Evolutionary conservation across 2,329 filamentous ascomycete genomes (phyloP).

Genomic region (Ascochyta viciae-villosae): DNA sequence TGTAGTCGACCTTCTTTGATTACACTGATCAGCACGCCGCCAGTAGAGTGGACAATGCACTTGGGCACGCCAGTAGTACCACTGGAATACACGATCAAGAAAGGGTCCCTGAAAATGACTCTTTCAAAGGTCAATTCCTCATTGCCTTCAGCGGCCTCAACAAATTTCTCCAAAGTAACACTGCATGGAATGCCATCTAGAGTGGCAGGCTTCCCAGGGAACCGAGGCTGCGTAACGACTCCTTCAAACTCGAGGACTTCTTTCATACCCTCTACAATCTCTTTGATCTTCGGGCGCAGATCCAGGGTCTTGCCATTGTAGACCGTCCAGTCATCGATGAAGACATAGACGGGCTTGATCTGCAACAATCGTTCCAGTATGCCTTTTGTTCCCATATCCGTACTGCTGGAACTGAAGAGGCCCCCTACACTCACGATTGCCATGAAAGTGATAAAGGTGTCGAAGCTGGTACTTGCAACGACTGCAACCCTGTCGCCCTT

Average conservation of each 20-base stretch:
- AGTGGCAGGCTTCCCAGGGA: constrained; percentile 63
- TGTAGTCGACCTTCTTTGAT: constrained; percentile 68
- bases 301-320: constrained; percentile 82
- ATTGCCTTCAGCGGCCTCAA: constrained; percentile 48
- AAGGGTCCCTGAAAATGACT: constrained; percentile 75
- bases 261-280: constrained; percentile 69
- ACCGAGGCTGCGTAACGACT: constrained; percentile 71
- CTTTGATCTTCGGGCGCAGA: constrained; percentile 73
- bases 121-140: constrained; percentile 62
- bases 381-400: constrained; percentile 83
- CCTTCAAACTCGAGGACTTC: constrained; percentile 67
- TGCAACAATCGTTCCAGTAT: constrained; percentile 77
- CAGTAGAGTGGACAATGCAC: constrained; percentile 81
- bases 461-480: constrained; percentile 76
- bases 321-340: constrained; percentile 79
- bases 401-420: constrained; percentile 77
- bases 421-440: constrained; percentile 75
- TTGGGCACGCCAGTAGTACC: constrained; percentile 86
- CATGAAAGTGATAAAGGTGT: constrained; percentile 75
- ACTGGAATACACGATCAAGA: constrained; percentile 78
- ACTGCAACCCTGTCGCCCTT: constrained; percentile 78
- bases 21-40: constrained; percentile 66
- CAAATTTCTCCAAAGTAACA: constrained; percentile 52
- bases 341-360: constrained; percentile 79
- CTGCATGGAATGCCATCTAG: constrained; percentile 61